Percentiles rank a stretch among this genome's conserved stretches.
phyloP scores from a whole-genome alignment of 257 asterid species.

The Gynochthodes officinalis region DNA sequence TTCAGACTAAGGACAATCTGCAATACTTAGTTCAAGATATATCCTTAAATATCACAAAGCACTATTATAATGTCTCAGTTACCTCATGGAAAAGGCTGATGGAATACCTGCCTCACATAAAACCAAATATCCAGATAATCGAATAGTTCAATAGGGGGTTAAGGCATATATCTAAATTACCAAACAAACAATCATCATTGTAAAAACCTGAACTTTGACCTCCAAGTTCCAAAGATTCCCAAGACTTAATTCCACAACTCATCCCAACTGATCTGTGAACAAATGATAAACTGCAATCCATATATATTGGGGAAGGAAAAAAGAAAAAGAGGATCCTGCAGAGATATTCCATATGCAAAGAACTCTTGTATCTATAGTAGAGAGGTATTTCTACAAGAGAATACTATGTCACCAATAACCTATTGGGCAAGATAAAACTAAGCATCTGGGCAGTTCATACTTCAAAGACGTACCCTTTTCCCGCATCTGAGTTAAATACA shows the following conservation, averaged over 20 bases:
- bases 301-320: not conserved
- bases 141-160: conserved; percentile 26
- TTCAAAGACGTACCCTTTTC: not conserved
- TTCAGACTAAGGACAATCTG: conserved; percentile 15
- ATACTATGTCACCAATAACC: conserved; percentile 3
- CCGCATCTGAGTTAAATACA: not conserved
- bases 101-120: conserved; percentile 51
- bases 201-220: not conserved
- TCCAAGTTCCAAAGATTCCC: conserved; percentile 17
- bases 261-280: conserved; percentile 21
- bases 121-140: conserved; percentile 39
- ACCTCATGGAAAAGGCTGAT: conserved; percentile 44
- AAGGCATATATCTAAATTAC: conserved; percentile 27
- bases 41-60: conserved; percentile 18
- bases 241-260: conserved; percentile 18
- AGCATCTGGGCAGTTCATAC: not conserved
- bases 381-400: not conserved
- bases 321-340: conserved; percentile 17
- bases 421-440: not conserved
- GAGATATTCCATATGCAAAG: conserved; percentile 17
- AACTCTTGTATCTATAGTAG: not conserved
- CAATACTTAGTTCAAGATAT: conserved; percentile 3
- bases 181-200: conserved; percentile 4
- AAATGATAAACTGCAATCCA: conserved; percentile 19
- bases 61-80: conserved; percentile 32